phyloP scores from a whole-genome alignment of 2,329 filamentous ascomycete species.

The Cladophialophora exuberans region DNA sequence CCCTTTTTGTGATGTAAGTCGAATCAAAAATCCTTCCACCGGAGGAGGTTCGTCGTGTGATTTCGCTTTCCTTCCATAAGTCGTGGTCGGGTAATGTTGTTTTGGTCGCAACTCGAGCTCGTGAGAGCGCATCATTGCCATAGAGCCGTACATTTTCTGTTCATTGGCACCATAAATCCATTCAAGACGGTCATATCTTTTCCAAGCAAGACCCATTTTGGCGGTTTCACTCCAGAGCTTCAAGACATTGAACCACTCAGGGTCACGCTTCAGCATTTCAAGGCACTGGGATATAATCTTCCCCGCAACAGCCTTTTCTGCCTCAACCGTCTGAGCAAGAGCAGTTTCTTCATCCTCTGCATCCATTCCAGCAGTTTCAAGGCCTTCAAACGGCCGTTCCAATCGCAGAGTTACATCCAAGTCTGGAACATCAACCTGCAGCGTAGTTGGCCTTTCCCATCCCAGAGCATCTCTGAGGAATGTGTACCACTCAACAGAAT shows the following conservation, averaged over 20 bases:
- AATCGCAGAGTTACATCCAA: slow-evolving; percentile 62
- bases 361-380: slow-evolving; percentile 45
- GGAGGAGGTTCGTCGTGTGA: slow-evolving; percentile 61
- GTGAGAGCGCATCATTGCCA: slow-evolving; percentile 68
- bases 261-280: slow-evolving; percentile 58
- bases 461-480: slow-evolving; percentile 65
- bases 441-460: slow-evolving; percentile 57
- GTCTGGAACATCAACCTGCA: slow-evolving; percentile 67
- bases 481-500: slow-evolving; percentile 70
- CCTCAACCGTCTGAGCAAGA: slow-evolving; percentile 39
- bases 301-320: slow-evolving; percentile 59
- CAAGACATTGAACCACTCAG: slow-evolving; percentile 64
- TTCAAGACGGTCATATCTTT: slow-evolving; percentile 69
- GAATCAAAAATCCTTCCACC: slow-evolving; percentile 67
- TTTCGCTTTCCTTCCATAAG: slow-evolving; percentile 41
- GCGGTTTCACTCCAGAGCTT: slow-evolving; percentile 61
- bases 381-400: slow-evolving; percentile 61
- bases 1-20: slow-evolving; percentile 66
- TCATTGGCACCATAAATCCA: slow-evolving; percentile 70
- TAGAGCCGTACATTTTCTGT: slow-evolving; percentile 69
- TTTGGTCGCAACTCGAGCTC: slow-evolving; percentile 69
- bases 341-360: slow-evolving; percentile 48
- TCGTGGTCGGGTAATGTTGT: slow-evolving; percentile 62
- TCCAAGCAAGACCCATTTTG: slow-evolving; percentile 69
- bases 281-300: slow-evolving; percentile 62